Percentiles rank a stretch among this genome's conserved stretches.
Conservation (phyloP, 345 rosid genomes). For the Heritiera fomes region DNA sequence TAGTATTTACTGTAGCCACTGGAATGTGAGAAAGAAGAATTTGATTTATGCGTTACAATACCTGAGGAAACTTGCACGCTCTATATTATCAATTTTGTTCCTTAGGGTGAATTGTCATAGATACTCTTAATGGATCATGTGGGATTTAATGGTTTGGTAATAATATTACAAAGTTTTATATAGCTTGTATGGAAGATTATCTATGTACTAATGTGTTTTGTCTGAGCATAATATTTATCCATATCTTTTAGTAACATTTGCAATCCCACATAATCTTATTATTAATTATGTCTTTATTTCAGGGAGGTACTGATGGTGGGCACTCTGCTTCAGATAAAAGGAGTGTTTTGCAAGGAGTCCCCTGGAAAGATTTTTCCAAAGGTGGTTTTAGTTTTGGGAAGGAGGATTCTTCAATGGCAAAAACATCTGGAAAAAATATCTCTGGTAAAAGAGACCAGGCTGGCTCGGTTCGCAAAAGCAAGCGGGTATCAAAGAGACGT, state of each 20-base stretch:
- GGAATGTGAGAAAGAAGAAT: neutral
- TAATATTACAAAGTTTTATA: neutral
- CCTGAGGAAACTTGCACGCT: conserved; percentile 13
- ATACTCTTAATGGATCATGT: conserved; percentile 15
- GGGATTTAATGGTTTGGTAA: conserved; percentile 20
- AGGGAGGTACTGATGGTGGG: conserved; percentile 59
- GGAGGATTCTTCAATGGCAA: conserved; percentile 56
- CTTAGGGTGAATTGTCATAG: neutral
- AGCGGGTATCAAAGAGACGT: conserved; percentile 68
- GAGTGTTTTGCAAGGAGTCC: conserved; percentile 61
- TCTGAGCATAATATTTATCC: conserved; percentile 16
- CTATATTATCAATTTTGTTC: conserved; percentile 1
- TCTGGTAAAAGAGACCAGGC: conserved; percentile 52
- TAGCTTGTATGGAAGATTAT: conserved; percentile 33
- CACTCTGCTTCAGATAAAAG: conserved; percentile 50
- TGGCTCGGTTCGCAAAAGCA: conserved; percentile 75
- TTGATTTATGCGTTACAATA: neutral
- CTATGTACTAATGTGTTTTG: conserved; percentile 22
- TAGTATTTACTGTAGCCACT: neutral
- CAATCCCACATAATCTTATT: conserved; percentile 28
- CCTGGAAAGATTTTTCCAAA: conserved; percentile 70
- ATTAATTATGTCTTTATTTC: conserved; percentile 31
- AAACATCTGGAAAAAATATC: conserved; percentile 39
- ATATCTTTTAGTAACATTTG: conserved; percentile 12
- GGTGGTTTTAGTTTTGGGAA: conserved; percentile 57